Evolutionary conservation across 306 rosid genomes (phyloP).

Genomic region (Lagenaria siceraria): DNA sequence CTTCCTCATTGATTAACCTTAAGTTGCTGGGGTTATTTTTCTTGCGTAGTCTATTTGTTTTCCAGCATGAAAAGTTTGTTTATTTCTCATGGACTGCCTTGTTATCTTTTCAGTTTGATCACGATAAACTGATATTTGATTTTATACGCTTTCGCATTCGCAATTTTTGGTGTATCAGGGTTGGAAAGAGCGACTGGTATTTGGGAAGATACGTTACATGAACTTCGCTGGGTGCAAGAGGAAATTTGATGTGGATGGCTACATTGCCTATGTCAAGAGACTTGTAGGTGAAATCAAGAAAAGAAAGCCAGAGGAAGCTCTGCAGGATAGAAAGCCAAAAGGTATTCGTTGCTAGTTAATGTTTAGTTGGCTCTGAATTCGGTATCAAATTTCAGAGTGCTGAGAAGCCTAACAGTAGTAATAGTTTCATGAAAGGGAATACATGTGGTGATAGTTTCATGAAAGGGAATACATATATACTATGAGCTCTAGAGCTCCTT

Average conservation of each 20-base stretch:
- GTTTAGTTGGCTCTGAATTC: background rate
- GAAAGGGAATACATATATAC: background rate
- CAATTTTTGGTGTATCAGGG: conserved; percentile 42
- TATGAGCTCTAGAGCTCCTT: background rate
- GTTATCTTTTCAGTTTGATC: background rate
- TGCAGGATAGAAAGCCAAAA: conserved; percentile 33
- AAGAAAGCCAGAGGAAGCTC: conserved; percentile 47
- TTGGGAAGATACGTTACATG: conserved; percentile 92
- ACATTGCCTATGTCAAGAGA: conserved; percentile 45
- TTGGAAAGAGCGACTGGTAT: conserved; percentile 72
- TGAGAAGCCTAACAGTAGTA: background rate
- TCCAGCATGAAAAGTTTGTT: background rate
- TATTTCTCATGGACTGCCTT: background rate
- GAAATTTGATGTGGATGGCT: conserved; percentile 68
- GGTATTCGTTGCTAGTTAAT: conserved; percentile 15
- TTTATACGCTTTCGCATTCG: background rate
- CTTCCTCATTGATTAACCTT: background rate
- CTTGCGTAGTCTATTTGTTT: background rate
- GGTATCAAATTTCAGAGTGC: background rate
- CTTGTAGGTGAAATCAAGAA: conserved; percentile 45
- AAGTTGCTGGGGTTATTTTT: background rate
- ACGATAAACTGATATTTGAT: background rate
- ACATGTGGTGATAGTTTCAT: background rate
- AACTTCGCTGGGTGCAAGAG: conserved; percentile 90
- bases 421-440: background rate